Evolutionary conservation across 148 eudicot genomes (phyloP).

Genomic region (Polygonum maritimum): DNA sequence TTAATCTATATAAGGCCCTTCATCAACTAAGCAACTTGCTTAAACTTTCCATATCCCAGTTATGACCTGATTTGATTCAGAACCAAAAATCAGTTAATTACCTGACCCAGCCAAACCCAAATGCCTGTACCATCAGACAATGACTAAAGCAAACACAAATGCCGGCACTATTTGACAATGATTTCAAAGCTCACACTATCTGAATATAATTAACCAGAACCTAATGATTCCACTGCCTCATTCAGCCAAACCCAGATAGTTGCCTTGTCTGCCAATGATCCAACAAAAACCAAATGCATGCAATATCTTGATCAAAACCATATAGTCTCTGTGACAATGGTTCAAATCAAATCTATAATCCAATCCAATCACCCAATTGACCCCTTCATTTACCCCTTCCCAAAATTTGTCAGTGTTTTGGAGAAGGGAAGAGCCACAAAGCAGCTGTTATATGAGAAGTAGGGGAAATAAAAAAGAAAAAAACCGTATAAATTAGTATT

Average conservation of each 20-base stretch:
- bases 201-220: background rate
- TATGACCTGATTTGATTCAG: background rate
- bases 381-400: background rate
- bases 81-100: background rate
- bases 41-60: background rate
- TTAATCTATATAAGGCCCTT: background rate
- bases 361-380: background rate
- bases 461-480: background rate
- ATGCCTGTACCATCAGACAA: background rate
- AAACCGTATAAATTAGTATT: slow-evolving; percentile 6
- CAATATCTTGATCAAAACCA: background rate
- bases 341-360: background rate
- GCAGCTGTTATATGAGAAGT: background rate
- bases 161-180: background rate
- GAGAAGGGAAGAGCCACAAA: background rate
- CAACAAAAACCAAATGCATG: background rate
- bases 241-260: background rate
- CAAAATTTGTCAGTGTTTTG: background rate
- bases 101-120: background rate
- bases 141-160: background rate
- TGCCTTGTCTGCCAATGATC: background rate
- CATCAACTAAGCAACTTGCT: background rate
- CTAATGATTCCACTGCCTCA: background rate
- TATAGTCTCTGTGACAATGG: background rate
- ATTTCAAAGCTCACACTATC: background rate